A percentile compares a stretch with the other conserved stretches of the same genome.
phyloP scores from a whole-genome alignment of 1,284 basidiomycete genomes.

The Paramarasmius palmivorus region DNA sequence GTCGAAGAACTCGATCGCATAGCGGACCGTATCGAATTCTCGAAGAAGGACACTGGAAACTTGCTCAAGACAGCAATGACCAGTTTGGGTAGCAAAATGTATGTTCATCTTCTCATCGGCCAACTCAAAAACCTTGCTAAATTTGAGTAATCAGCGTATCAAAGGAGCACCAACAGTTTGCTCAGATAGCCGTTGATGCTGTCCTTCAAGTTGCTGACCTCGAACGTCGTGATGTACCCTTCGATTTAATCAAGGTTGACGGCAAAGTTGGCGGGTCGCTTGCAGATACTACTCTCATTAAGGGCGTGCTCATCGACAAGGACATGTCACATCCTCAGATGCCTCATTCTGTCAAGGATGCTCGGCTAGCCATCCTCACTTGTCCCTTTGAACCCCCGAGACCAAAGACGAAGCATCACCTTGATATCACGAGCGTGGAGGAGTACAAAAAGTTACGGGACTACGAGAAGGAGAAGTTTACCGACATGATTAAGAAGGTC shows the following conservation, averaged over 20 bases:
- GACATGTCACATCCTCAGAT: conserved; percentile 99
- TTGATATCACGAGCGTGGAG: conserved; percentile 97
- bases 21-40: conserved; percentile 90
- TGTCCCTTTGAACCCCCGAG: conserved; percentile 99
- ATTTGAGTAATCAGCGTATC: conserved; percentile 70
- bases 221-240: conserved; percentile 92
- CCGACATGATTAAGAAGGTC: conserved; percentile 95
- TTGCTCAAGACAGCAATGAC: conserved; percentile 96
- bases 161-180: conserved; percentile 94
- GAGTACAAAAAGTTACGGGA: conserved; percentile 95
- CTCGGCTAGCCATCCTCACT: conserved; percentile 94
- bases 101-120: conserved; percentile 25
- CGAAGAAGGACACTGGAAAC: conserved; percentile 80
- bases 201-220: conserved; percentile 96
- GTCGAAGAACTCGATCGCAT: conserved; percentile 90
- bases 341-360: conserved; percentile 87
- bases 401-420: conserved; percentile 99
- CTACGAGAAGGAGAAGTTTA: conserved; percentile 96
- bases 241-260: conserved; percentile 99
- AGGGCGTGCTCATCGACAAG: conserved; percentile 97
- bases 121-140: conserved; percentile 13
- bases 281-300: conserved; percentile 91
- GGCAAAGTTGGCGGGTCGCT: conserved; percentile 98
- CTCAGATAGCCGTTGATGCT: conserved; percentile 96
- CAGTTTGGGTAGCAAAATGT: conserved; percentile 97